Evolutionary conservation across 2,329 filamentous ascomycete species (phyloP), one percentile per base, ranked within the genome.

Genomic region (Fusarium napiforme): DNA sequence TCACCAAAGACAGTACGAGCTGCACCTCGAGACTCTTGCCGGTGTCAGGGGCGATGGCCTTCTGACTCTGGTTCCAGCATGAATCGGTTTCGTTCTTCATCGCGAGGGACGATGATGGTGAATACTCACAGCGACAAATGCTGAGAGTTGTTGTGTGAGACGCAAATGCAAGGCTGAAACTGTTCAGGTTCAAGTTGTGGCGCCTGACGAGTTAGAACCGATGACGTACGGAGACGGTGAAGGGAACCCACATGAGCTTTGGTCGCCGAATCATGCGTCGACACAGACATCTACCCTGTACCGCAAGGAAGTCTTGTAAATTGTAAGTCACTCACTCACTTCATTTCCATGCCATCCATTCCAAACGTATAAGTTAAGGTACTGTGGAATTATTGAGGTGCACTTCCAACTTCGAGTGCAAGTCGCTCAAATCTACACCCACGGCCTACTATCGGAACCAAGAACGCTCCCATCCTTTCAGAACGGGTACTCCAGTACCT

Each of bases 1-100:
- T 85, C 9, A 87, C 83, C 46, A 93, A 80, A 12, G 94, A 96
- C 76, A 97, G 86, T 67, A 91, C 87, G 58, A 95, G 87, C 83
- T 97, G 94, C 61, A 92, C 89, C 69, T 84, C 81, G 45, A 87
- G 81, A 80, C 90, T 82, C 75, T 85, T 88, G 32, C 74, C 52
- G 23, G 52, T 71, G 36, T 79, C 72, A 32, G 78, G 81, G 23
- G 34, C 67, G 58, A 81, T 66, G 30, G 43, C 45, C 26, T 30
- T 47, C 19, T 15, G 75, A 11, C 79, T 68, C 46, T 66, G 9
- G 3, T 32, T n/a, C n/a, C 43, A 45, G 28, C 64, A 67, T 52
- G 65, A 28, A 16, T 18, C 9, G 15, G 8, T 14, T 34, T 42
- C 18, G 19, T 52, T 43, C 9, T 46, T 34, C 62, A 69, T 74